Conservation (phyloP, 2,329 filamentous ascomycete species). For the Pseudogymnoascus sp. region DNA sequence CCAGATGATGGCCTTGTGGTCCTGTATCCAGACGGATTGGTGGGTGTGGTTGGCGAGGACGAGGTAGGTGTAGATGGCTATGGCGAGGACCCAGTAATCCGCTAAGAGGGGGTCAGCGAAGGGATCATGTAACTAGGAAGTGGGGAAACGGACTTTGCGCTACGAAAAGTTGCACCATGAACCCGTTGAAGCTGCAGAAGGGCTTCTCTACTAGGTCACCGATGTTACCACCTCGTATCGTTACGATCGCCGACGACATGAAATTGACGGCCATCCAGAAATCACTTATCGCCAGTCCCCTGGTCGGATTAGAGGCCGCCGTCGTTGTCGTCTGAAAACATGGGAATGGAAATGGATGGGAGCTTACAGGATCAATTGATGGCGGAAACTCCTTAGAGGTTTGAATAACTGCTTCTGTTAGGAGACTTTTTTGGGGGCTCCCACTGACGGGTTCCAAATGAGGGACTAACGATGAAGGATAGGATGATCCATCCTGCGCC, state of each 20-base stretch:
- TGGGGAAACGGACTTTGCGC: slow-evolving; percentile 29
- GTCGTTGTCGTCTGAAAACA: neutral
- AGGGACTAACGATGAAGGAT: slow-evolving; percentile 27
- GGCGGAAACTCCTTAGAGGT: slow-evolving; percentile 31
- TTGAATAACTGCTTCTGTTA: slow-evolving; percentile 29
- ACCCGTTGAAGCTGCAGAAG: slow-evolving; percentile 36
- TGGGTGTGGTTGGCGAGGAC: slow-evolving; percentile 32
- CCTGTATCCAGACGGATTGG: slow-evolving; percentile 31
- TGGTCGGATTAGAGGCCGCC: neutral
- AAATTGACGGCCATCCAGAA: slow-evolving; percentile 35
- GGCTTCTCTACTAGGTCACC: slow-evolving; percentile 21
- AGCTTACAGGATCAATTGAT: slow-evolving; percentile 32
- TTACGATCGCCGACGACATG: slow-evolving; percentile 29
- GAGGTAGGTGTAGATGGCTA: slow-evolving; percentile 34
- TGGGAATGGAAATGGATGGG: neutral
- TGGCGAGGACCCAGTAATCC: slow-evolving; percentile 37
- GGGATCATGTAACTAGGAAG: neutral
- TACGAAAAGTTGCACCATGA: slow-evolving; percentile 36
- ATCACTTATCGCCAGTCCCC: slow-evolving; percentile 34
- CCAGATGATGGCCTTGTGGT: slow-evolving; percentile 29
- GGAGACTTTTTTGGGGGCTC: no score
- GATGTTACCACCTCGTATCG: slow-evolving; percentile 28
- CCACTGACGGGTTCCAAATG: neutral
- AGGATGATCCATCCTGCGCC: slow-evolving; percentile 33
- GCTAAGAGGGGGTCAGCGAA: slow-evolving; percentile 19